Base-by-base conservation (phyloP, 202 grass and related monocot genomes). In the Elaeis oleifera region DNA sequence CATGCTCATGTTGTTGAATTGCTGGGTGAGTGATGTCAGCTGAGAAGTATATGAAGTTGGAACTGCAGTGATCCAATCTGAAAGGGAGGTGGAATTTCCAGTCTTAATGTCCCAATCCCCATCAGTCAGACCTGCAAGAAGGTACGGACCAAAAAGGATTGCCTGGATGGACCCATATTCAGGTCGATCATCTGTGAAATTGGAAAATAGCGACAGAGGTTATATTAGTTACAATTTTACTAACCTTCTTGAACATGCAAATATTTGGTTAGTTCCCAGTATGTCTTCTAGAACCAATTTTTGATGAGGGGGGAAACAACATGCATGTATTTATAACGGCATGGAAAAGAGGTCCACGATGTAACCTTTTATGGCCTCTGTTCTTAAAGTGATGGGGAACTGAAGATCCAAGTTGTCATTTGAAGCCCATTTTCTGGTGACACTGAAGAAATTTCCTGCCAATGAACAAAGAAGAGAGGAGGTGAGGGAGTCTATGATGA, bases 301-400 rank as follows among this genome's bases (percentile, higher is more conserved):
- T 44, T 44, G 36, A 44, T 44, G 36, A 9, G 11, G 9, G 7
- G 32, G 11, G 2, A 44, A 13, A 44, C 2, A 13, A 44, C 36
- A 44, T 44, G 36, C 36, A 44, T 44, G 36, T 13, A 44, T 44
- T 31, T 44, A 13, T 44, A 13, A 44, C 11, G 1, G 11, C 36
- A 44, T 44, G 36, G 32, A 6, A 39, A 61, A 22, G 39, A 6
- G 4, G 23, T 49, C 36, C 21, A 8, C 16, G 36, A 49, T 22
- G 52, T 49, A 65, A 89, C 94, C 94, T 86, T 97, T 89, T 59
- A 97, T 79, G 58, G 77, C 66, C 61, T 97, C 94, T 25, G 82
- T 89, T 14, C 69, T 67, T 51, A 92, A 49, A 68, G 21, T 71
- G 63, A 97, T 79, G 5, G 88, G 88, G 5, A 89, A 48, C 25